Evolutionary conservation across 2,329 filamentous ascomycete species (phyloP), one percentile per base, ranked within the genome.

Genomic region (Macroventuria anomochaeta): DNA sequence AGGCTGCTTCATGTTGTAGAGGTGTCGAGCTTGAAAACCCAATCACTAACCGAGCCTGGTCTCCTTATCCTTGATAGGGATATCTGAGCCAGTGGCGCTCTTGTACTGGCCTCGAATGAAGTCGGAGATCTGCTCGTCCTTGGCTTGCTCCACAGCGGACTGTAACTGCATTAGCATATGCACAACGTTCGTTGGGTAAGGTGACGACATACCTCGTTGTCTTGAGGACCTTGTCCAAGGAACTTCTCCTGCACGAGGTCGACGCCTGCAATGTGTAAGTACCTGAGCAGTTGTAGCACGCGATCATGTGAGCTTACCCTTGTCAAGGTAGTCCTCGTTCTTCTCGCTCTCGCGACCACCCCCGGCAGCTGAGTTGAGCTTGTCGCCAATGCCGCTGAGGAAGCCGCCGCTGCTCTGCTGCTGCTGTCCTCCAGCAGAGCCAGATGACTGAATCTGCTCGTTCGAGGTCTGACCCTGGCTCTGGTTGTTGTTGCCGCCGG

Each of bases 241-340:
- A 92, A 77, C 59, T 90, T 85, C 75, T 95, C 85, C 76, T 96
- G 91, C 20, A 92, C 83, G 59, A 83, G 85, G 75, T 95, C 90
- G 79, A 93, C 80, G 46, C 84, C 90, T 93, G 59, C 15, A 34
- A 11, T 12, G 12, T 13, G 41, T 51, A 12, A 64, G 58, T 51
- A 36, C 25, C 21, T 11, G 10, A n/a, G 15, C 10, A 18, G 32
- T 18, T 29, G 32, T 20, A 25, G 25, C 17, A 38, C 26, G 7
- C 7, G n/a, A 25, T 1, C 23, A 21, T 18, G 17, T 25, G 18
- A 13, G 60, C 58, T 43, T 72, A 91, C 89, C 87, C 79, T 95
- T 95, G 78, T 95, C 90, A 46, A 95, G 83, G n/a, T 74, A 77
- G 69, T 93, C 89, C 75, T 95, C 90, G 64, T 92, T 89, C 83